Evolutionary conservation across 495 filamentous ascomycete genomes (phyloP).

Genomic region (Aspergillus panamensis): DNA sequence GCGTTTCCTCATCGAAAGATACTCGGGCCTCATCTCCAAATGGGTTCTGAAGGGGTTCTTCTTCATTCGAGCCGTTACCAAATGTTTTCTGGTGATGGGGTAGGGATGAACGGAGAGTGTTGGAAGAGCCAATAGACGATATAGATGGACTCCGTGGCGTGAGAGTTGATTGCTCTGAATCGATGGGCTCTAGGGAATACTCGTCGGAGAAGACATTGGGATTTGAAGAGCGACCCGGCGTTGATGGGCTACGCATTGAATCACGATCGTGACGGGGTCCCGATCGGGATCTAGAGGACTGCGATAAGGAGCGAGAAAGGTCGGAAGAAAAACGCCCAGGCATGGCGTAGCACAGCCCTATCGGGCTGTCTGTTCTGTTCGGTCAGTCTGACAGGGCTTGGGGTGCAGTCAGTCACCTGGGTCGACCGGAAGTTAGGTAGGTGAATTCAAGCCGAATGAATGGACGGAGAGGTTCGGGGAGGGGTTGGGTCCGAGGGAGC

Average conservation of each 20-base stretch:
- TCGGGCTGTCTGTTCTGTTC: slow-evolving; percentile 38
- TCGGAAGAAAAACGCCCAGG: slow-evolving; percentile 43
- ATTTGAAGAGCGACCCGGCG: slow-evolving; percentile 40
- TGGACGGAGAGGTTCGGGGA: slow-evolving; percentile 11
- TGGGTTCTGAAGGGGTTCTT: slow-evolving; percentile 34
- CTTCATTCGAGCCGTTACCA: slow-evolving; percentile 27
- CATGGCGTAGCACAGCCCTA: slow-evolving; percentile 47
- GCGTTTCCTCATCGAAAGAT: slow-evolving; percentile 37
- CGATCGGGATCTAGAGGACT: slow-evolving; percentile 33
- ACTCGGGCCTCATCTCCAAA: slow-evolving; percentile 42
- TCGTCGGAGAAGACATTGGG: slow-evolving; percentile 55
- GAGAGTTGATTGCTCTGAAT: slow-evolving; percentile 35
- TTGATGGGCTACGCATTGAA: slow-evolving; percentile 34
- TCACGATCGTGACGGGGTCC: slow-evolving; percentile 30
- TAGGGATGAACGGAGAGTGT: slow-evolving; percentile 32
- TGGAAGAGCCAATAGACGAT: slow-evolving; percentile 36
- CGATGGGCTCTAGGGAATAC: slow-evolving; percentile 46
- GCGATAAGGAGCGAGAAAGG: slow-evolving; percentile 41
- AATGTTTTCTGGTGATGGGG: slow-evolving; percentile 26
- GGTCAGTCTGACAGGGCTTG: slow-evolving; percentile 18
- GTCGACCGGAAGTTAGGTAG: slow-evolving; percentile 14
- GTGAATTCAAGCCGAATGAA: slow-evolving; percentile 8
- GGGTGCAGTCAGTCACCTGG: slow-evolving; percentile 22
- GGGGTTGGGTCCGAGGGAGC: slow-evolving; percentile 9
- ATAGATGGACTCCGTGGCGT: slow-evolving; percentile 32